Percentiles rank a stretch among this genome's conserved stretches.
phyloP scores from a whole-genome alignment of 345 rosid genomes.

The Acer campestre region DNA sequence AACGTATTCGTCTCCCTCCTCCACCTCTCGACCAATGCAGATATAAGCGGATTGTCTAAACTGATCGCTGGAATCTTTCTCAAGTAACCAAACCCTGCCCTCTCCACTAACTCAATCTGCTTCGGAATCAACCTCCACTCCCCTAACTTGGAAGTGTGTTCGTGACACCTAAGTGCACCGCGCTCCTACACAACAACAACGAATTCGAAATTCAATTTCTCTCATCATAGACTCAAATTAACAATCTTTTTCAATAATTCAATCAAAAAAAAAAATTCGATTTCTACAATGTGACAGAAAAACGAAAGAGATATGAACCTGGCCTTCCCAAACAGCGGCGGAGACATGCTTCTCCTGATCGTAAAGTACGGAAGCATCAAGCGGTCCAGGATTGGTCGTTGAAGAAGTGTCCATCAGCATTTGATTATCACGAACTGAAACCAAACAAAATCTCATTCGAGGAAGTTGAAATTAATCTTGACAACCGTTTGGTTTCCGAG shows the following conservation, averaged over 20 bases:
- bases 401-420: conserved; percentile 51
- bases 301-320: conserved; percentile 32
- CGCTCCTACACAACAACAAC: conserved; percentile 57
- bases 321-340: conserved; percentile 85
- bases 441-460: not conserved
- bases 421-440: not conserved
- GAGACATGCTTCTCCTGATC: conserved; percentile 90
- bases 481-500: conserved; percentile 13
- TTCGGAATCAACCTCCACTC: conserved; percentile 79
- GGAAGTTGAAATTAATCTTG: not conserved
- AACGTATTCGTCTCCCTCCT: conserved; percentile 95
- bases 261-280: not conserved
- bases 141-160: conserved; percentile 89
- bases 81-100: conserved; percentile 85
- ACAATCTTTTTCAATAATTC: not conserved
- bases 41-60: conserved; percentile 88
- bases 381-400: conserved; percentile 68
- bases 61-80: conserved; percentile 93
- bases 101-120: conserved; percentile 82
- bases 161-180: conserved; percentile 98
- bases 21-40: conserved; percentile 95
- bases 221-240: not conserved
- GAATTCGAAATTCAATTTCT: not conserved
- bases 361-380: conserved; percentile 59
- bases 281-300: not conserved